Conservation (phyloP, 148 eudicot genomes). For the Suaeda aralocaspica region DNA sequence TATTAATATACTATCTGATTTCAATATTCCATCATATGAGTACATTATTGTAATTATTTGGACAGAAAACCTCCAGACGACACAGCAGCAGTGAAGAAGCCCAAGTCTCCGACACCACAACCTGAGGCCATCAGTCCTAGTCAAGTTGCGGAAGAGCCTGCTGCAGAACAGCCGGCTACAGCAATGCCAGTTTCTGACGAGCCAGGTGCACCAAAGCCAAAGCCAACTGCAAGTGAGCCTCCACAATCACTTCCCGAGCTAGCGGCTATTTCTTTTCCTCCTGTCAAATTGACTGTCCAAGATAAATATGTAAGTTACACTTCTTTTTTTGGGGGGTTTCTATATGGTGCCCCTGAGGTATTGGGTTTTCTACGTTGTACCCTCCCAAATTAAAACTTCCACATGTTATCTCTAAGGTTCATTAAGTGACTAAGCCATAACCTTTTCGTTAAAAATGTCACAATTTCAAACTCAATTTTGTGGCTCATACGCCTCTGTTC, state of each 20-base stretch:
- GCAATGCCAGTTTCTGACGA: neutral
- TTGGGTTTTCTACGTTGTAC: too few relatives aligned
- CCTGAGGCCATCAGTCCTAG: neutral
- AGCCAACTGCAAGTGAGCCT: neutral
- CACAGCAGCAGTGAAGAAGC: constrained; percentile 1
- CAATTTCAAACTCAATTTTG: too few relatives aligned
- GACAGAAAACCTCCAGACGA: constrained; percentile 19
- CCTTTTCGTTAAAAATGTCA: too few relatives aligned
- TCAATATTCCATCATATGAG: neutral
- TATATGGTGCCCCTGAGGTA: too few relatives aligned
- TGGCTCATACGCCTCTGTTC: too few relatives aligned
- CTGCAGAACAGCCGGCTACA: neutral
- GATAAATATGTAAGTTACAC: constrained; percentile 32
- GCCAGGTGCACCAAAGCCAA: neutral
- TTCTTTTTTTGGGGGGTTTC: too few relatives aligned
- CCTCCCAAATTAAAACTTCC: too few relatives aligned
- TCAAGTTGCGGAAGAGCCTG: neutral
- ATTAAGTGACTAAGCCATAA: too few relatives aligned
- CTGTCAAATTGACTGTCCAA: constrained; percentile 25
- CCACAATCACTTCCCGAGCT: constrained; percentile 15
- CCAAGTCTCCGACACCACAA: neutral
- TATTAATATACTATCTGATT: too few relatives aligned
- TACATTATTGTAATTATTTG: neutral
- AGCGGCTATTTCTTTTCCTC: constrained; percentile 25
- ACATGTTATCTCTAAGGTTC: too few relatives aligned